Evolutionary conservation across 2,329 filamentous ascomycete genomes (phyloP), one percentile per base, ranked within the genome.

Genomic region (Pseudocercospora ulei): DNA sequence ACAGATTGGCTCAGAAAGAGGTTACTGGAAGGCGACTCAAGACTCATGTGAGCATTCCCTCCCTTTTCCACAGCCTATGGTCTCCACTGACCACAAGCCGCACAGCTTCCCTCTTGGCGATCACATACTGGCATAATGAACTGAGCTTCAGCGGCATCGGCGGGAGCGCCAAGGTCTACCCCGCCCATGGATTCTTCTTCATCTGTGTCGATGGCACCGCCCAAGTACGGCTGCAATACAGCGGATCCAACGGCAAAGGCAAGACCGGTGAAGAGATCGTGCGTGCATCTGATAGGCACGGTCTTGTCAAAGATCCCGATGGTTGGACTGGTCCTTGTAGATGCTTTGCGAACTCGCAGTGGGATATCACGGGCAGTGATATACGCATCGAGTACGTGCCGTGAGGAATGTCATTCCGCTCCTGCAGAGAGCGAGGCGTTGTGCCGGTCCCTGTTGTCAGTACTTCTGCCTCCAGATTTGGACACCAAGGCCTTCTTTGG

Each of bases 51-150:
- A 8, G 14, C 5, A 26, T 6, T 26, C 12, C 8, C 7, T 9
- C 28, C 3, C 9, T 9, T 16, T 16, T 4, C 13, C 19, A 7
- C 3, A 17, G 9, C 9, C 14, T n/a, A 16, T 9, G 5, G 7
- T 12, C 16, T 18, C 12, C 14, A 30, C 12, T 18, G 7, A 30
- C 13, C 6, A 30, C 9, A 1, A 18, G 7, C 13, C 12, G 6
- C 8, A 8, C 13, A 36, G 33, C 33, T 27, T 16, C 11, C 11
- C 33, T 36, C 22, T 9, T 36, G 5, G 33, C 33, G 5, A 12
- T 26, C 33, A 25, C 9, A 17, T 36, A 26, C 20, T 36, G 33
- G 33, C 33, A 36, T 11, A 24, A 36, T n/a, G 33, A 36, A 17
- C n/a, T 36, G 9, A 12, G 19, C 6, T 36, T 36, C 33, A 7